phyloP scores from a whole-genome alignment of 139 green algal species.

The Closterium sp. region DNA sequence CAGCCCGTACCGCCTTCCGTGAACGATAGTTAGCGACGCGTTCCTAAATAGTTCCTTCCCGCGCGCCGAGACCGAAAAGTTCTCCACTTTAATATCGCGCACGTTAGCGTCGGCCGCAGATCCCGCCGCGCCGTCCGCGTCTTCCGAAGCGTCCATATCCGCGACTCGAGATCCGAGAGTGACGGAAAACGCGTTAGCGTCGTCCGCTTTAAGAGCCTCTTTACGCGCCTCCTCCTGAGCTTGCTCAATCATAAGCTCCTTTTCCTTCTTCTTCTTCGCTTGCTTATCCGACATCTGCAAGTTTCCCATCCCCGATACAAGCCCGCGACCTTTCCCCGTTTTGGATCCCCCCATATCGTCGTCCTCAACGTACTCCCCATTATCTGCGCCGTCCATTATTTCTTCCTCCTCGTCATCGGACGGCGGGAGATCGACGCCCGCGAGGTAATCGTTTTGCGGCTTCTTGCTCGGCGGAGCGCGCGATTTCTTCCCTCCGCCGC shows the following conservation, averaged over 20 bases:
- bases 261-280: constrained; percentile 56
- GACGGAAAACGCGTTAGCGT: constrained; percentile 97
- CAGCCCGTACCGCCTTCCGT: constrained; percentile 77
- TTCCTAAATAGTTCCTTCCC: constrained; percentile 96
- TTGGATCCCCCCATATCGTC: constrained; percentile 1
- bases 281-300: constrained; percentile 40
- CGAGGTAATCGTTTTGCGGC: constrained; percentile 71
- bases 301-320: constrained; percentile 13
- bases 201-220: constrained; percentile 81
- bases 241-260: constrained; percentile 45
- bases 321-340: not conserved
- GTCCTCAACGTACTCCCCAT: constrained; percentile 60
- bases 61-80: constrained; percentile 92
- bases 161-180: constrained; percentile 66
- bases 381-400: constrained; percentile 56
- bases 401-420: constrained; percentile 68
- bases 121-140: constrained; percentile 62
- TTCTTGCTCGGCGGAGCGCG: not conserved
- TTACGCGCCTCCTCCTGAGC: constrained; percentile 66
- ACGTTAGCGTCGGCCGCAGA: constrained; percentile 61
- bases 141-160: constrained; percentile 59
- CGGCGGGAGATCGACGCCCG: constrained; percentile 88
- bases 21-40: constrained; percentile 85
- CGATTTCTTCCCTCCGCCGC: constrained; percentile 39
- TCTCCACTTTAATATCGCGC: constrained; percentile 94